Base-by-base conservation (phyloP, 441 rosid species). In the Eruca vesicaria region DNA sequence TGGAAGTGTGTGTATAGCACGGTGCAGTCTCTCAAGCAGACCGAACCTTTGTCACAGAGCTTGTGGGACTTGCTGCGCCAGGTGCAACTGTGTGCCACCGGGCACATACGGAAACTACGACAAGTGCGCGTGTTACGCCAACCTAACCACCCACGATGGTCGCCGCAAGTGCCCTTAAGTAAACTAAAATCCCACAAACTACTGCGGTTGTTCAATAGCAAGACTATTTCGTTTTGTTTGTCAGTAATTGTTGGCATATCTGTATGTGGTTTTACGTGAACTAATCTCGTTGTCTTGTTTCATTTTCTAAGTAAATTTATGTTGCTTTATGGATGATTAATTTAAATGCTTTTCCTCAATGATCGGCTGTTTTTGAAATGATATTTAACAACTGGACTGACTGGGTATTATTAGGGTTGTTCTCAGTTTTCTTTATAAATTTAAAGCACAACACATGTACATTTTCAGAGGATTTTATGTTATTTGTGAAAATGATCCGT, bases 31-130 rank as follows among this genome's bases (percentile, higher is more conserved):
- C 1, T 80, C 93, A 0, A 82, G 85, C 1, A 77, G 91, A 80
- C 93, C 81, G 6, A 41, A 9, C 0, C 69, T 86, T 9, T 91
- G 94, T 79, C 71, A 79, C 53, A 78, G 89, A 71, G 92, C 94
- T 11, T 91, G 97, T 21, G 87, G 90, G 33, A 87, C 89, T 12
- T 86, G 91, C 64, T 90, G 92, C 59, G 70, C 72, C 6, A 86
- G 83, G 1, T 91, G 97, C 78, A 67, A 73, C 77, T 89, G 94
- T 11, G 90, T 89, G 23, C 97, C 93, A 4, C 89, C 90, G 1
- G 94, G 91, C n/a, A 89, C 93, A 45, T 82, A 84, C 35, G 94
- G 91, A 12, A 84, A 89, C 86, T 68, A 77, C 23, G 89, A 88
- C 6, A 81, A 10, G 45, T 89, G 97, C 69, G 80, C 74, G 32